Evolutionary conservation across 1,284 basidiomycete species (phyloP).

Genomic region (Leccinum holopus): DNA sequence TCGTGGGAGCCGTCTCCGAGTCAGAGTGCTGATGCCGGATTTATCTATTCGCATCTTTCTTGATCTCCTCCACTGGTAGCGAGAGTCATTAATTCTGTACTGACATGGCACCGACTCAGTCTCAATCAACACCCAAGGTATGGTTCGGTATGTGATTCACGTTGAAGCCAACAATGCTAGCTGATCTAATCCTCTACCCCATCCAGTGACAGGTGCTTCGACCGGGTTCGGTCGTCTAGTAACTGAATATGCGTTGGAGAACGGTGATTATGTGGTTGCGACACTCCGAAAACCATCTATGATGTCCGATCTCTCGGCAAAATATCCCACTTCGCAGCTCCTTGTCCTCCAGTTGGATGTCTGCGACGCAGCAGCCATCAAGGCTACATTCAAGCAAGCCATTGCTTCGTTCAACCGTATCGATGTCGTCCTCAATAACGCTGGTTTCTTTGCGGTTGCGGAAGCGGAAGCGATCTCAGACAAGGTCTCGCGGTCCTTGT

Average conservation of each 20-base stretch:
- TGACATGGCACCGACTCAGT: conserved; percentile 8
- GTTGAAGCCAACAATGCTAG: background rate
- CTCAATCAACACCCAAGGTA: conserved; percentile 17
- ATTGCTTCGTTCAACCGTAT: conserved; percentile 26
- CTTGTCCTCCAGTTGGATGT: conserved; percentile 33
- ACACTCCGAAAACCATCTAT: conserved; percentile 31
- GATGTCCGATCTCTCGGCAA: conserved; percentile 24
- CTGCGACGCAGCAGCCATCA: conserved; percentile 18
- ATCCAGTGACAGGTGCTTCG: conserved; percentile 34
- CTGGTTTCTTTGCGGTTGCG: conserved; percentile 28
- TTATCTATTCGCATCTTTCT: background rate
- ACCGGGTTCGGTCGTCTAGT: conserved; percentile 31
- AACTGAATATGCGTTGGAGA: conserved; percentile 26
- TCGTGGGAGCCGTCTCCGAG: background rate
- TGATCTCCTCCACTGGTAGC: background rate
- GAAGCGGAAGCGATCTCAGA: conserved; percentile 34
- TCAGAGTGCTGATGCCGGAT: background rate
- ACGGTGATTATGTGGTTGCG: conserved; percentile 34
- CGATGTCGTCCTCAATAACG: conserved; percentile 40
- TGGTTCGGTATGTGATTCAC: conserved; percentile 27
- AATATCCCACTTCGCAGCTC: conserved; percentile 25
- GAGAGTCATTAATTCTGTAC: too few relatives aligned
- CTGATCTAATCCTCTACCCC: background rate
- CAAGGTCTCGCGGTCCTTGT: conserved; percentile 24
- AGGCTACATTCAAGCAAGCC: conserved; percentile 27